Conservation (phyloP, 495 filamentous ascomycete species). For the Penicillium coffeae region DNA sequence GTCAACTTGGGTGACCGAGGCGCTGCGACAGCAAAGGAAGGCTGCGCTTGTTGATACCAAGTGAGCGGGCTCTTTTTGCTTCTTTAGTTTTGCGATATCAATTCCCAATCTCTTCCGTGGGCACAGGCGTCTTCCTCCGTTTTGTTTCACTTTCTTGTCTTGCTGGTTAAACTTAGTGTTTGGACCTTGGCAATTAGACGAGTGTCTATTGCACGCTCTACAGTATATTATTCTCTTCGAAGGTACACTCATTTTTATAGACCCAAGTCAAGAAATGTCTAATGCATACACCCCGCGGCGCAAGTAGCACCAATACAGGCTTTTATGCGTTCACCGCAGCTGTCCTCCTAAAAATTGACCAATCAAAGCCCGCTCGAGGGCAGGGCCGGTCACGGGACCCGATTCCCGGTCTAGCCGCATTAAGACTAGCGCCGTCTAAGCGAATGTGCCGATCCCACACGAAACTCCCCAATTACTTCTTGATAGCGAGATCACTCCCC, state of each 20-base stretch:
- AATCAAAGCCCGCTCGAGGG: slow-evolving; percentile 24
- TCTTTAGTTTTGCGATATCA: slow-evolving; percentile 6
- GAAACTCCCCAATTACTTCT: slow-evolving; percentile 34
- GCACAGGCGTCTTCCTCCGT: slow-evolving; percentile 19
- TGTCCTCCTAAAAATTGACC: not conserved
- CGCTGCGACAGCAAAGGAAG: slow-evolving; percentile 70
- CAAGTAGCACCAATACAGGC: not conserved
- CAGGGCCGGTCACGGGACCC: slow-evolving; percentile 33
- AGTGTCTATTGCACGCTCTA: slow-evolving; percentile 1
- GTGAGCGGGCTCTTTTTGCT: not conserved
- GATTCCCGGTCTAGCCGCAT: slow-evolving; percentile 28
- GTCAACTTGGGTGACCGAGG: slow-evolving; percentile 43
- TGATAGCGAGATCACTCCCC: slow-evolving; percentile 32
- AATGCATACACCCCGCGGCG: not conserved
- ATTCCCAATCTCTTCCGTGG: slow-evolving; percentile 15
- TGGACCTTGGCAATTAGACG: not conserved
- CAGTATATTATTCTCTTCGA: slow-evolving; percentile 6
- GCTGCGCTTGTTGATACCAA: slow-evolving; percentile 74
- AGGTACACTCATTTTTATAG: slow-evolving; percentile 1
- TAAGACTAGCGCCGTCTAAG: slow-evolving; percentile 37
- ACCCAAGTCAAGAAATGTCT: not conserved
- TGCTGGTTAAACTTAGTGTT: not conserved
- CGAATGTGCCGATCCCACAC: slow-evolving; percentile 41
- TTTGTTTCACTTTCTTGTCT: not conserved
- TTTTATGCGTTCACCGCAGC: not conserved